Evolutionary conservation across 352 stramenopile species (phyloP).

Genomic region (Globisporangium cystogenes): DNA sequence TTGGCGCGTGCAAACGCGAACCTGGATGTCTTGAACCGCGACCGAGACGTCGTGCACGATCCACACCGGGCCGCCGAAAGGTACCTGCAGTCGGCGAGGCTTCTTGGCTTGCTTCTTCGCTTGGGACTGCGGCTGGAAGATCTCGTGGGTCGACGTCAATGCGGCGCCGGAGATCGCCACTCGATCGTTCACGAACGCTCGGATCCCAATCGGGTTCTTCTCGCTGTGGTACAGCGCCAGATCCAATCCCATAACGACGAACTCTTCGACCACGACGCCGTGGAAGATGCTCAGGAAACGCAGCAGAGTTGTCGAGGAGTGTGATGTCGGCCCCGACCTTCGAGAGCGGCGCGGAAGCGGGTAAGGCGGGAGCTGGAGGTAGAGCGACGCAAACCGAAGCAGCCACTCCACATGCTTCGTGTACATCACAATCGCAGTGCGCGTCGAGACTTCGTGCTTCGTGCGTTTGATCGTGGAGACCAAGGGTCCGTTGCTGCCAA

Average conservation of each 20-base stretch:
- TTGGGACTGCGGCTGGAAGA: conserved; percentile 13
- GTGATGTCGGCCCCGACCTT: background rate
- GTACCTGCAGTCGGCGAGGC: conserved; percentile 21
- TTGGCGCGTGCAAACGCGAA: conserved; percentile 54
- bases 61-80: conserved; percentile 19
- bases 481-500: conserved; percentile 1
- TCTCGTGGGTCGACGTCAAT: conserved; percentile 20
- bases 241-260: conserved; percentile 61
- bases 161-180: conserved; percentile 40
- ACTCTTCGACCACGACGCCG: conserved; percentile 42
- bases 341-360: conserved; percentile 19
- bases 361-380: conserved; percentile 25
- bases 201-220: conserved; percentile 52
- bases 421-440: conserved; percentile 66
- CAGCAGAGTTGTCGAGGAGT: no score
- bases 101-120: conserved; percentile 4
- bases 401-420: conserved; percentile 74
- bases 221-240: conserved; percentile 68
- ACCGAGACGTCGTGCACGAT: conserved; percentile 40
- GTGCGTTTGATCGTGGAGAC: conserved; percentile 15
- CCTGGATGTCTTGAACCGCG: conserved; percentile 48
- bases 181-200: conserved; percentile 62
- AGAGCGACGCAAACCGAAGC: conserved; percentile 49
- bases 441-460: conserved; percentile 49
- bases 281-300: conserved; percentile 29